These are phyloP conservation scores for Castanea sativa DNA, from an alignment of 306 rosid genomes.

Conservation along the genomic window DNA sequence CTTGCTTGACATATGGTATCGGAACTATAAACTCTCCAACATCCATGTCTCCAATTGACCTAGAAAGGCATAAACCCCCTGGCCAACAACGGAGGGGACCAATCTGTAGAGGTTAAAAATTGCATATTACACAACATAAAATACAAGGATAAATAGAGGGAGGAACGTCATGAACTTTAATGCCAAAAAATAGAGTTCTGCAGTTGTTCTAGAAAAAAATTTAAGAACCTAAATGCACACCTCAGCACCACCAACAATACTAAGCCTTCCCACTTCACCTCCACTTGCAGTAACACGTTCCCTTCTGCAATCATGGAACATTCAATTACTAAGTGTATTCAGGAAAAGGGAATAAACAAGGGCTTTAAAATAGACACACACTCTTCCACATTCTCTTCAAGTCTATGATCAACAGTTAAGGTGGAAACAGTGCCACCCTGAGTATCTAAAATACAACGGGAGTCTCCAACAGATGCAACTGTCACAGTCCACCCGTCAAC, in stretches of 20 bases:
- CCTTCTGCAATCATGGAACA: constrained; percentile 51
- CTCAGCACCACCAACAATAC: constrained; percentile 91
- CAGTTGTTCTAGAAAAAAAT: not conserved
- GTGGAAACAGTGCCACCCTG: constrained; percentile 80
- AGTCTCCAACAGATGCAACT: constrained; percentile 96
- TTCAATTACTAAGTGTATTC: constrained; percentile 12
- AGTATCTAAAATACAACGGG: constrained; percentile 90
- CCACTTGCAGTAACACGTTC: constrained; percentile 95
- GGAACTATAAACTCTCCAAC: constrained; percentile 98
- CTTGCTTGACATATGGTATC: constrained; percentile 91
- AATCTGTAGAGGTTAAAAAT: constrained; percentile 54
- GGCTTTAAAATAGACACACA: constrained; percentile 27
- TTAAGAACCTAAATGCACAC: constrained; percentile 21
- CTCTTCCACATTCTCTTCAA: constrained; percentile 95
- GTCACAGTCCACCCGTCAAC: constrained; percentile 98
- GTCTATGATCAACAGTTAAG: constrained; percentile 93
- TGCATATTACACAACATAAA: constrained; percentile 9
- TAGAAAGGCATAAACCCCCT: constrained; percentile 94
- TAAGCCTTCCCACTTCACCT: constrained; percentile 96
- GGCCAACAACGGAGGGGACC: constrained; percentile 99
- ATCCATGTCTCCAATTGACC: constrained; percentile 98
- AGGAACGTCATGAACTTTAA: constrained; percentile 2
- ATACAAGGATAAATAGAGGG: constrained; percentile 9
- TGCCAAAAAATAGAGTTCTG: not conserved
- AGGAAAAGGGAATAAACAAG: constrained; percentile 10